Conservation (phyloP, 352 stramenopile genomes). For the Globisporangium middletonii region DNA sequence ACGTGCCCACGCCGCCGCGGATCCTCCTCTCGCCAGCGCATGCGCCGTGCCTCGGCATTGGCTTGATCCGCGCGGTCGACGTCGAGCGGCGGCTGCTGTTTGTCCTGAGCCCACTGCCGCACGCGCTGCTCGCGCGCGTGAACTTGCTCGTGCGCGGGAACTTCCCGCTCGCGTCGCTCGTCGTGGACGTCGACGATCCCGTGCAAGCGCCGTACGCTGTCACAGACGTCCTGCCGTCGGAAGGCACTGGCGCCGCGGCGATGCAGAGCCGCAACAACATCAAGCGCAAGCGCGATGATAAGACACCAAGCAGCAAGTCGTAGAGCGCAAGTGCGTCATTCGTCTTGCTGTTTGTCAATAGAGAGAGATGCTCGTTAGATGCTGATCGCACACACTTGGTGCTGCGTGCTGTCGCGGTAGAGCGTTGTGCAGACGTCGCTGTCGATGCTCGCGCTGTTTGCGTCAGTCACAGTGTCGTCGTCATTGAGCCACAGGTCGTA, state of each 20-base stretch:
- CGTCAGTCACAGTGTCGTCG: neutral
- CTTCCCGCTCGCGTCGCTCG: conserved; percentile 48
- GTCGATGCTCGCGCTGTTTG: conserved; percentile 1
- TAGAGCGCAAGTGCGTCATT: neutral
- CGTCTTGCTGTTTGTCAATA: neutral
- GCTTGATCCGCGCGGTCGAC: conserved; percentile 63
- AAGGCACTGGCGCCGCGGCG: conserved; percentile 62
- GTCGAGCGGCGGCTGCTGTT: conserved; percentile 41
- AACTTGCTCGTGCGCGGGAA: conserved; percentile 72
- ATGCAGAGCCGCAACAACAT: conserved; percentile 88
- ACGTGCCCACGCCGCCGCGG: conserved; percentile 22
- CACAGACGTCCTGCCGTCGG: conserved; percentile 56
- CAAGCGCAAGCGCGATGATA: conserved; percentile 76
- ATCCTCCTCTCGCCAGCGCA: conserved; percentile 50
- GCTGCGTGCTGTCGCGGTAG: conserved; percentile 33
- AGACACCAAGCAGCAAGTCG: neutral
- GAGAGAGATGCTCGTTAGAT: conserved; percentile 16
- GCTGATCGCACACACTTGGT: conserved; percentile 48
- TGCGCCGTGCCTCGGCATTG: conserved; percentile 60
- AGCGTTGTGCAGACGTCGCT: conserved; percentile 37
- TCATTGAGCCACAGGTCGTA: conserved; percentile 8
- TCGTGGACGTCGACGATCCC: conserved; percentile 39
- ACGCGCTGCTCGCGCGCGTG: conserved; percentile 42
- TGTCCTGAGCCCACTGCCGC: conserved; percentile 62
- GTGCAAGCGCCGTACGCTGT: conserved; percentile 58